A percentile compares a stretch with the other conserved stretches of the same genome.
Evolutionary conservation across 495 filamentous ascomycete species (phyloP).

Genomic region (Acidiella bohemica): DNA sequence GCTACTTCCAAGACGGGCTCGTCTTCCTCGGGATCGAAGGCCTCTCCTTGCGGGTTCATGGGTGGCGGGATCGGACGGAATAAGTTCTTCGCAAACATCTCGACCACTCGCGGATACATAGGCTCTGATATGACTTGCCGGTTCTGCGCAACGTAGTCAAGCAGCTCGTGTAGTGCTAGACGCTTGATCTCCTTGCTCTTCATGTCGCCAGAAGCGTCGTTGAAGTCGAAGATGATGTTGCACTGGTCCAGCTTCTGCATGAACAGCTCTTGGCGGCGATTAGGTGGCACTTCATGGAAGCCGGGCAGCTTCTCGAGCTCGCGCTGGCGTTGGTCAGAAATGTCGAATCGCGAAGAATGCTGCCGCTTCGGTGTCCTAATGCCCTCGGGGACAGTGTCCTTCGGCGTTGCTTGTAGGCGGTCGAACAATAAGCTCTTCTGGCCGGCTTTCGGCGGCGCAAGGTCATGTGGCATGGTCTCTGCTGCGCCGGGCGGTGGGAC

Average conservation of each 20-base stretch:
- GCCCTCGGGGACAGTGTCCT: conserved; percentile 78
- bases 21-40: conserved; percentile 97
- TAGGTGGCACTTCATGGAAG: conserved; percentile 97
- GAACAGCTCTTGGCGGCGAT: conserved; percentile 90
- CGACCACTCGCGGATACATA: conserved; percentile 97
- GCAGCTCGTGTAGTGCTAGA: conserved; percentile 84
- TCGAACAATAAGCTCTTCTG: conserved; percentile 83
- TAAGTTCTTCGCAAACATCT: conserved; percentile 98
- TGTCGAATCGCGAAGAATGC: conserved; percentile 94
- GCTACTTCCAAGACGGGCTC: conserved; percentile 96
- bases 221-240: conserved; percentile 99
- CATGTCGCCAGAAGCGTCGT: conserved; percentile 96
- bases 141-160: conserved; percentile 98
- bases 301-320: conserved; percentile 95
- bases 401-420: conserved; percentile 81
- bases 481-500: conserved; percentile 82
- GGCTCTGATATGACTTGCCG: conserved; percentile 95
- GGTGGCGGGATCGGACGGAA: conserved; percentile 95
- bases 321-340: conserved; percentile 78
- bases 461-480: conserved; percentile 96
- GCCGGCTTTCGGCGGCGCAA: conserved; percentile 78
- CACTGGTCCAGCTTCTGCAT: conserved; percentile 99
- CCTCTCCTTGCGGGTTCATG: conserved; percentile 93
- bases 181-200: conserved; percentile 99
- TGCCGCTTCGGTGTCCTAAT: conserved; percentile 90